Percentiles rank a stretch among this genome's conserved stretches.
Evolutionary conservation across 192 early-diverging fungal species (phyloP).

Genomic region (Coemansia sp.): DNA sequence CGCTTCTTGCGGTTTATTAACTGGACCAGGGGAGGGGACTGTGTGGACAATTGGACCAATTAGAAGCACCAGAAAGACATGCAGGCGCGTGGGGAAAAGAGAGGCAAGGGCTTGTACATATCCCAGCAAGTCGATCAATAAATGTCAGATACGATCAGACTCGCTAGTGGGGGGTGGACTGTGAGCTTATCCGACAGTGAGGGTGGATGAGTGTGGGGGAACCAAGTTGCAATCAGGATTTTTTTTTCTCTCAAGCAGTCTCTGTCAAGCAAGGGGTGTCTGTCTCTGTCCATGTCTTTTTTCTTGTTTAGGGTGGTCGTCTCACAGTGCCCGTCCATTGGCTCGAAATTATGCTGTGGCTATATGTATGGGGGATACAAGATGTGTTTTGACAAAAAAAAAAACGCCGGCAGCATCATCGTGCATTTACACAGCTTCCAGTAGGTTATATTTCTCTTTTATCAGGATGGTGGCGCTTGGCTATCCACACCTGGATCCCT

Average conservation of each 20-base stretch:
- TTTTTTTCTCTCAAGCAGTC: background rate
- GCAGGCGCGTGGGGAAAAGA: background rate
- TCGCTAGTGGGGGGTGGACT: constrained; percentile 2
- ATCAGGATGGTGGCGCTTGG: background rate
- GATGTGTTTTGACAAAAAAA: background rate
- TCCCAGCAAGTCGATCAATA: constrained; percentile 10
- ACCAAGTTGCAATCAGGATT: constrained; percentile 1
- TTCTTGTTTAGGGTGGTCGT: background rate
- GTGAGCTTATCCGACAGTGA: background rate
- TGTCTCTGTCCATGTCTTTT: background rate
- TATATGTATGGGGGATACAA: background rate
- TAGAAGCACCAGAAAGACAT: background rate
- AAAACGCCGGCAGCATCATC: constrained; percentile 2
- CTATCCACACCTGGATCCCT: too few relatives aligned
- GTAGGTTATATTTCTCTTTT: background rate
- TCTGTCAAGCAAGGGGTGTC: too few relatives aligned
- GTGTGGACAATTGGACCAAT: constrained; percentile 1
- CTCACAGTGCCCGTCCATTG: constrained; percentile 3
- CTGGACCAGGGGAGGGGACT: background rate
- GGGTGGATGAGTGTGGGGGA: background rate
- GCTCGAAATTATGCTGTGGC: background rate
- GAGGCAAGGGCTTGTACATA: constrained; percentile 3
- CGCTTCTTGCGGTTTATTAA: background rate
- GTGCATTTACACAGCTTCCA: background rate
- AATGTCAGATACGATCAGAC: background rate